Base-by-base conservation (phyloP, 2,329 filamentous ascomycete genomes). In the Colletotrichum sublineola region DNA sequence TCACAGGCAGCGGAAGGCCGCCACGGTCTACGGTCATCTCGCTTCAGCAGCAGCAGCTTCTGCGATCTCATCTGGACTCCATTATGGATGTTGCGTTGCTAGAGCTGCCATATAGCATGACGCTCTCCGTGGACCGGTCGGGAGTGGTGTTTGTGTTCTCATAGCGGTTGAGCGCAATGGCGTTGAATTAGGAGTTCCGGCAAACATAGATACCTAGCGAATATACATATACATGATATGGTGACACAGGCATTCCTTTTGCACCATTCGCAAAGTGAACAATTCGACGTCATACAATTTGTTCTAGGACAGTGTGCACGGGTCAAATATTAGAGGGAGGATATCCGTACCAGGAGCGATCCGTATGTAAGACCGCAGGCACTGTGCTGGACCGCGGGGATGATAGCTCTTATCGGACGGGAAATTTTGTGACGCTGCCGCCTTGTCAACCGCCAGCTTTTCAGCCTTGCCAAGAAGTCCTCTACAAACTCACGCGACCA, bases 81-180 rank as follows among this genome's bases (percentile, higher is more conserved):
- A 91, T 99, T 71, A 89, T 93, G 78, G 96, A 98, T 82, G 91
- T 98, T 76, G 93, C 93, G n/a, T 84, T 98, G 78, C 82, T 99
- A 76, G 94, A 98, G 84, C 87, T 90, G 75, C 96, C 96, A 33
- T 98, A 97, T 81, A 93, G 93, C 5, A 98, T 98, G 94, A 93
- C 95, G 44, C 87, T 98, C 62, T 97, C 93, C 75, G 95, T 93
- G 66, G 96, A 99, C 85, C 87, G 96, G 77, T 93, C 92, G 50
- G 96, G 96, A 0, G 92, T 96, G 80, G 91, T 98, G 57, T 97
- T 96, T 86, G 91, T 98, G 65, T 97, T 92, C 79, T 74, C 74
- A 14, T 75, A 65, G 58, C 18, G 63, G 48, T 36, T 14, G 29
- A 36, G 4, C 9, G 24, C 42, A 11, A 36, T 20, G 70, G 65